Percentiles rank a stretch among this genome's conserved stretches.
These are phyloP conservation scores for Pythium periplocum DNA, from an alignment of 352 stramenopile genomes.

Conservation along the genomic window DNA sequence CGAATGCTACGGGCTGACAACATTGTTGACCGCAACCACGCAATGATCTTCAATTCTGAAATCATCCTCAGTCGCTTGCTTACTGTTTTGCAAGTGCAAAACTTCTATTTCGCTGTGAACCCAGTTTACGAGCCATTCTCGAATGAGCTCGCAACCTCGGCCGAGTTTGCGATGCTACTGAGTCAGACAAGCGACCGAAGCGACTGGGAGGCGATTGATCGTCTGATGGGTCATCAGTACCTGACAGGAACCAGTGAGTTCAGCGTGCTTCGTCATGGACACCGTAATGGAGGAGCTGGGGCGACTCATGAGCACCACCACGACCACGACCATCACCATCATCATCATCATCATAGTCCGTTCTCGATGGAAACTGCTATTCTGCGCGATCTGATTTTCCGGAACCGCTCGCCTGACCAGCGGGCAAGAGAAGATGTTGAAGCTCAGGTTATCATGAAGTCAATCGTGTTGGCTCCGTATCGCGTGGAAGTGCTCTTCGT, in stretches of 20 bases:
- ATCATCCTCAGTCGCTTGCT: conserved; percentile 71
- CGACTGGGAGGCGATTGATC: conserved; percentile 72
- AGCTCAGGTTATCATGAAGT: conserved; percentile 89
- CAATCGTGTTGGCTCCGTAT: conserved; percentile 88
- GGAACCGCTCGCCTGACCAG: conserved; percentile 45
- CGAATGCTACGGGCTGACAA: conserved; percentile 75
- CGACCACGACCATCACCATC: conserved; percentile 16
- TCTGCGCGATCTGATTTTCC: conserved; percentile 69
- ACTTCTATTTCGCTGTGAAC: conserved; percentile 83
- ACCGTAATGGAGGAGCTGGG: neutral
- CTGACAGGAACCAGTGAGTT: conserved; percentile 45
- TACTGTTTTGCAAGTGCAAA: conserved; percentile 72
- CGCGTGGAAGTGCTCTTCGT: conserved; percentile 97
- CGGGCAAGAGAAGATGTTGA: conserved; percentile 60
- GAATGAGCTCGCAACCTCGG: conserved; percentile 71
- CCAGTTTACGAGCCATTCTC: conserved; percentile 80
- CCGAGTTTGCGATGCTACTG: conserved; percentile 77
- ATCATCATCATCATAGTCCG: conserved; percentile 28
- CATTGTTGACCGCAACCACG: conserved; percentile 92
- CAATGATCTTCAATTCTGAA: conserved; percentile 85
- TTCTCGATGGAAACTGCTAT: conserved; percentile 70
- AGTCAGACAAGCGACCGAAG: conserved; percentile 67
- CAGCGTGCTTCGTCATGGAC: conserved; percentile 36
- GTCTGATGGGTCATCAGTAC: conserved; percentile 40
- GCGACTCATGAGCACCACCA: neutral